A percentile compares a stretch with the other conserved stretches of the same genome.
Conservation (phyloP, 2,329 filamentous ascomycete genomes). For the Chalaropsis ovoidea region DNA sequence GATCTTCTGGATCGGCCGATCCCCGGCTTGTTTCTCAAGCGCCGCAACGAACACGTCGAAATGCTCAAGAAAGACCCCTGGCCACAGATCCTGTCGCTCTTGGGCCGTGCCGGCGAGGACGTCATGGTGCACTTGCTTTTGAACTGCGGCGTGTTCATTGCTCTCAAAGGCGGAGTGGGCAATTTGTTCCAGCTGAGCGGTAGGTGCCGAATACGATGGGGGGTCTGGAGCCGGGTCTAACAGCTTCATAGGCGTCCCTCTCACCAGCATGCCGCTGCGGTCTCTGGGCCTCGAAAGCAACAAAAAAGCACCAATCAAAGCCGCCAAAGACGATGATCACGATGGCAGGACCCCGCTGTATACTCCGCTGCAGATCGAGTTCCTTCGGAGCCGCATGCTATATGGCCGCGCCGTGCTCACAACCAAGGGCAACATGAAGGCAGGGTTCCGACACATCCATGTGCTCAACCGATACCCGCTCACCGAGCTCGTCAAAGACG, state of each 20-base stretch:
- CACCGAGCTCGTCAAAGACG: constrained; percentile 27
- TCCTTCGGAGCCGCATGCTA: constrained; percentile 75
- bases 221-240: not conserved
- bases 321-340: not conserved
- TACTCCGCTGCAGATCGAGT: constrained; percentile 51
- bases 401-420: constrained; percentile 69
- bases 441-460: constrained; percentile 57
- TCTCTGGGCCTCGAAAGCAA: not conserved
- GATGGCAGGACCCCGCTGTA: constrained; percentile 10
- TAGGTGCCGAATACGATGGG: constrained; percentile 31
- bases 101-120: constrained; percentile 64
- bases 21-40: constrained; percentile 52
- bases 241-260: constrained; percentile 36
- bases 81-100: constrained; percentile 60
- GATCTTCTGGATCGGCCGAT: constrained; percentile 56
- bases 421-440: constrained; percentile 53
- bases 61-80: constrained; percentile 61
- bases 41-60: constrained; percentile 44
- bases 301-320: not conserved
- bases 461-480: constrained; percentile 23
- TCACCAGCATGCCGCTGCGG: constrained; percentile 38
- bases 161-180: constrained; percentile 47
- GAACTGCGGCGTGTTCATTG: constrained; percentile 64
- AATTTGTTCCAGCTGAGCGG: constrained; percentile 76
- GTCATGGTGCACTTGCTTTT: constrained; percentile 70